Evolutionary conservation across 371 early-diverging fungal species (phyloP), one percentile per base, ranked within the genome.

Genomic region (Mucor plumbeus): DNA sequence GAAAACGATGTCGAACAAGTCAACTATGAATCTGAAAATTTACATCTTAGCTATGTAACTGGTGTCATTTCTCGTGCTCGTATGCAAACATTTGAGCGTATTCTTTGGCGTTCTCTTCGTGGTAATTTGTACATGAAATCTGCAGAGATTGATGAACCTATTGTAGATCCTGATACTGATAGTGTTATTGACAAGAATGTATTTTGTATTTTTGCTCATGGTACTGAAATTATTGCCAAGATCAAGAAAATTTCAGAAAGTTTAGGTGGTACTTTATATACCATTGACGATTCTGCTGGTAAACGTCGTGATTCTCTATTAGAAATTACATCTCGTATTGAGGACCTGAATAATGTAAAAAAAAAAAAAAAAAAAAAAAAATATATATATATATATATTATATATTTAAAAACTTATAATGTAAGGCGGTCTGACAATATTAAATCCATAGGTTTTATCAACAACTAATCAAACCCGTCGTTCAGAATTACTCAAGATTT

Each of bases 121-220:
- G 99, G 99, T 58, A 98, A 99, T 80, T 82, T 99, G 71, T 97
- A 91, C 85, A 92, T 99, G 88, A 97, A 96, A 81, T 88, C 92
- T 47, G 95, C 95, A 9, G 98, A 97, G 72, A 96, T 97, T 67
- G 94, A 93, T 60, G 98, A 97, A 68, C 87, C 89, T 9, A 93
- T 97, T 67, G 80, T 87, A 21, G 97, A 97, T 70, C 95, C 96
- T n/a, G 79, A 77, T 62, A 75, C 83, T 3, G 98, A 96, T 65
- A 92, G 92, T 69, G 73, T 86, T 0, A 88, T 96, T 9, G 89
- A 93, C 59, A 99, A 98, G 87, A 95, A 92, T 70, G 98, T 95
- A 11, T 98, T 99, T 76, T 90, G 95, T 68, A 94, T 97, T 74
- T 99, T 97, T 87, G 97, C 97, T 38, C 98, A 98, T 72, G 99